Base-by-base conservation (phyloP, 169 alveolate genomes). In the Cryptosporidium tyzzeri region DNA sequence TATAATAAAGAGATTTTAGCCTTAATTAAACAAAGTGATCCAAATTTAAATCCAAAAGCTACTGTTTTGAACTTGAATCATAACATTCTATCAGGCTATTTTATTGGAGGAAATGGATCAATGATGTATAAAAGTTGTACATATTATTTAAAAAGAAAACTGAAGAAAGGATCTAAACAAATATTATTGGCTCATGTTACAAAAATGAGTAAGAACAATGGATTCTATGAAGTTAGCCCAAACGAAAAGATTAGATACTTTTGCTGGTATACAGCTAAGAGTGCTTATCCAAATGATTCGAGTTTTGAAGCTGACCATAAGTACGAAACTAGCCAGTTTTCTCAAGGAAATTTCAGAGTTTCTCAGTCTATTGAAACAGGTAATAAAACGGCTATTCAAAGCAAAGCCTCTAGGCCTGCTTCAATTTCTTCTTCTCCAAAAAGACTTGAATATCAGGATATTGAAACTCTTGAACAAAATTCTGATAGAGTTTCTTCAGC, bases 71-170 rank as follows among this genome's bases (percentile, higher is more conserved):
- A 80, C 44, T 44, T 80, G 23, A 26, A 37, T 62, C 26, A 65
- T 8, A 31, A 65, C 1, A 80, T 18, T 58, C 44, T 80, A 29
- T 59, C 75, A 3, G 75, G 75, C 16, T 80, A 80, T 45, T 80
- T 61, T 67, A 67, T 80, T n/a, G 89, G 89, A 10, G 89, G 89
- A 12, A 62, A 35, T 45, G 89, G 89, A 21, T 44, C 89, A 62
- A 80, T 80, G 89, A 80, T 80, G 89, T 80, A 62, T 41, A 80
- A 44, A 31, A 80, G 80, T 21, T 80, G 89, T 50, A 80, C 71
- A 7, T 80, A 80, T 62, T 80, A 62, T 67, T 41, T 80, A 23
- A 80, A 62, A 41, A 80, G 70, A 48, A 44, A 45, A 23, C 37
- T 44, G 16, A 80, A 21, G 16, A 39, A 37, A 26, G 62, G 41